Percentiles rank a stretch among this genome's conserved stretches.
These are phyloP conservation scores for Cutaneotrichosporon dermatis DNA, from an alignment of 1,284 basidiomycete species.

Conservation along the genomic window DNA sequence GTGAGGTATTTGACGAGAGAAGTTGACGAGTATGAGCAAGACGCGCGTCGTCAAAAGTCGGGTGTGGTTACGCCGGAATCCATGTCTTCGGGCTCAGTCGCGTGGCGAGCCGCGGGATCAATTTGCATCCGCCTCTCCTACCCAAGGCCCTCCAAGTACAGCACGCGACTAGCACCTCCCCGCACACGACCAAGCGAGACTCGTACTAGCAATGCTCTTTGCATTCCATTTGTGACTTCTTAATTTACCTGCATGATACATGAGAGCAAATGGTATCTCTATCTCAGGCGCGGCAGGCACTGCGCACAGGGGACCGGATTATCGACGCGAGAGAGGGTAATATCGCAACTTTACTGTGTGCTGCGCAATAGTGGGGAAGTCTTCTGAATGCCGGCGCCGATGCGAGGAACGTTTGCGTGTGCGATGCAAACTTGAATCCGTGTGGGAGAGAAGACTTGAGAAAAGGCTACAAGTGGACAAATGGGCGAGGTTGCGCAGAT, in stretches of 20 bases:
- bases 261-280: constrained; percentile 5
- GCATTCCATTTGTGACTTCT: not conserved
- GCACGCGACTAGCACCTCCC: not conserved
- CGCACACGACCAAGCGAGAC: no score
- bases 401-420: no score
- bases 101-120: no score
- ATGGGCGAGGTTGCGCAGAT: not conserved
- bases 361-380: not conserved
- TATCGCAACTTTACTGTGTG: not conserved
- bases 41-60: not conserved
- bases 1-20: not conserved
- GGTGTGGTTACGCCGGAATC: no score
- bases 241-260: constrained; percentile 4
- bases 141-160: not conserved
- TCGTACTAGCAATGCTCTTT: not conserved
- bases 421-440: no score
- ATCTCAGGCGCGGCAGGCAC: constrained; percentile 1
- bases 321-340: not conserved
- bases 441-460: not conserved
- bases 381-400: no score
- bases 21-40: not conserved
- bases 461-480: not conserved
- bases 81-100: no score
- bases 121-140: not conserved
- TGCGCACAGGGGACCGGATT: not conserved